These are phyloP conservation scores for Kickxella alabastrina DNA, from an alignment of 192 early-diverging fungal species.

Conservation along the genomic window DNA sequence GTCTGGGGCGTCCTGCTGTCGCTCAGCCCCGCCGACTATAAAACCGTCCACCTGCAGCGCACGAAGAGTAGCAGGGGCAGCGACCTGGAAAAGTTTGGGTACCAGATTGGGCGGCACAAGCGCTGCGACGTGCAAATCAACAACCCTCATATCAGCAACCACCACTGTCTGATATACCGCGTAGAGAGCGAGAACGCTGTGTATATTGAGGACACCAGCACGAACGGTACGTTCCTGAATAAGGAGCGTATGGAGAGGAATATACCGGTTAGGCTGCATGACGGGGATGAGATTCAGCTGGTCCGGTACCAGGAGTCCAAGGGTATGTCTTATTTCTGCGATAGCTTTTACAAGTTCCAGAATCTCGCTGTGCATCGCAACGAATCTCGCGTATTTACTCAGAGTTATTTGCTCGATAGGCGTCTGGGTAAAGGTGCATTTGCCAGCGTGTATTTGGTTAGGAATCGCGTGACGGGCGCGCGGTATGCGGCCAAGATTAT, in stretches of 20 bases:
- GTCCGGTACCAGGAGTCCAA: constrained; percentile 47
- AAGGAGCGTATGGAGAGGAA: constrained; percentile 52
- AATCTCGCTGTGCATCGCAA: constrained; percentile 37
- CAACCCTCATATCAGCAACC: constrained; percentile 53
- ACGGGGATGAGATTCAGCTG: constrained; percentile 64
- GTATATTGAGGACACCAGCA: constrained; percentile 55
- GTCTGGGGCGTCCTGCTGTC: constrained; percentile 54
- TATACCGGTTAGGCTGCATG: constrained; percentile 51
- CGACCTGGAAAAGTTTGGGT: constrained; percentile 21
- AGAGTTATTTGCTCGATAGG: constrained; percentile 40
- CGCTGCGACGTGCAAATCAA: constrained; percentile 48
- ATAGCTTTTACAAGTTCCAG: constrained; percentile 46
- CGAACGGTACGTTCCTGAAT: constrained; percentile 72
- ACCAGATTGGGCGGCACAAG: constrained; percentile 52
- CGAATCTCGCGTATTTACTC: constrained; percentile 45
- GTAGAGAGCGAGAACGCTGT: constrained; percentile 25
- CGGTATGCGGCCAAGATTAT: constrained; percentile 76
- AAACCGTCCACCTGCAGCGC: constrained; percentile 43
- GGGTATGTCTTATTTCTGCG: constrained; percentile 44
- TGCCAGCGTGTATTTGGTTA: constrained; percentile 64
- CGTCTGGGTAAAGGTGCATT: constrained; percentile 55
- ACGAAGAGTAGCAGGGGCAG: constrained; percentile 17
- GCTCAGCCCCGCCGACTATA: constrained; percentile 48
- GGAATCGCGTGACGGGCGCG: constrained; percentile 60
- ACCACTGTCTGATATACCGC: constrained; percentile 53